Base-by-base conservation (phyloP, 495 filamentous ascomycete genomes). In the Xeromyces bisporus region DNA sequence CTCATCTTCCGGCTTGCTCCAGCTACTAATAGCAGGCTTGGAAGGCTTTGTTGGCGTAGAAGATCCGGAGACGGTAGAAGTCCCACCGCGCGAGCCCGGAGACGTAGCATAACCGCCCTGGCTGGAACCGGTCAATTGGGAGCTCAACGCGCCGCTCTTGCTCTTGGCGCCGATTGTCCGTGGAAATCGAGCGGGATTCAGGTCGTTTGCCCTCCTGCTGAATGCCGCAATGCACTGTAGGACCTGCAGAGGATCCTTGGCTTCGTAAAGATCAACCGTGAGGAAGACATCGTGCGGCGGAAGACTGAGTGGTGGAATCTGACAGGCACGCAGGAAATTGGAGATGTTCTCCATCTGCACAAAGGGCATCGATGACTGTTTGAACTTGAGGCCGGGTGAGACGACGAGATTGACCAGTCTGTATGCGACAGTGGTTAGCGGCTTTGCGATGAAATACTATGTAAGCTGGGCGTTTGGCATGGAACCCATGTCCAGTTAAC, bases 301-400 rank as follows among this genome's bases (percentile, higher is more conserved):
- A 23, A 99, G 69, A 50, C 73, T 80, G 18, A 99, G 62, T 2
- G 91, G 89, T 16, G 79, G 72, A 23, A 64, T 56, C 51, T 92
- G 78, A 56, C 83, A 84, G 29, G 84, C 81, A 41, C 72, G 74
- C 28, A 99, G 74, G 59, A 94, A 99, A 48, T 89, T 80, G 6
- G 87, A 91, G 46, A 99, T 93, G 44, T 99, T 96, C 50, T 99
- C 89, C 89, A 93, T 96, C 55, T 96, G 91, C 18, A 96, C 86
- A 54, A 97, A 97, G 2, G 89, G 89, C 85, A 94, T 96, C 15
- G 73, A 46, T 0, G 82, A 91, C 36, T 72, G 64, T 55, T 93
- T 93, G 54, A 66, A 80, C 31, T 63, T 64, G 51, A 92, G 72
- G 24, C 79, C 79, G 7, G 84, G 77, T 6, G 75, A 76, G 31